Percentiles rank a stretch among this genome's conserved stretches.
Conservation (phyloP, 2,329 filamentous ascomycete genomes). For the Fusarium pseudocircinatum region DNA sequence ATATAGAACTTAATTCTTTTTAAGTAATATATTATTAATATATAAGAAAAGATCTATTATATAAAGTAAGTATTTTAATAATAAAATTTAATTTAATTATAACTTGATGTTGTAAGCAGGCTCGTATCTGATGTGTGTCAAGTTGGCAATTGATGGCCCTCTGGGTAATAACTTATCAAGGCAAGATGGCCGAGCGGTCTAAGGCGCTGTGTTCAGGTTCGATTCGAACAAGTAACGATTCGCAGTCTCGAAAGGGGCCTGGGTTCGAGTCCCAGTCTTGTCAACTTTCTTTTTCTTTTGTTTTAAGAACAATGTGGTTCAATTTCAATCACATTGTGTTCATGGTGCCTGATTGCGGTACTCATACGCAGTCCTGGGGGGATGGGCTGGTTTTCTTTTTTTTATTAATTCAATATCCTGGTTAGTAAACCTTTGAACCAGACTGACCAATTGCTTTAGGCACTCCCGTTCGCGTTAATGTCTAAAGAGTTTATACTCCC, state of each 20-base stretch:
- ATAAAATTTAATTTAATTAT: too few relatives aligned
- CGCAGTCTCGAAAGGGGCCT: too few relatives aligned
- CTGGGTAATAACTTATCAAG: neutral
- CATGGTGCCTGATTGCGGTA: neutral
- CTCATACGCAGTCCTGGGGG: neutral
- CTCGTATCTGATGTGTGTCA: fast-evolving
- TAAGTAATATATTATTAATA: too few relatives aligned
- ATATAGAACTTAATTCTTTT: neutral
- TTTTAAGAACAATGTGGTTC: neutral
- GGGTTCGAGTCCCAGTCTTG: constrained; percentile 38
- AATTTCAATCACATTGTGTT: neutral
- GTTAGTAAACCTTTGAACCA: neutral
- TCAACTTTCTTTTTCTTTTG: neutral
- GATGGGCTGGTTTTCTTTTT: neutral
- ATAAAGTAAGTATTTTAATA: too few relatives aligned
- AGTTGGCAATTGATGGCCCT: fast-evolving
- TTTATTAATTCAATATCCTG: neutral
- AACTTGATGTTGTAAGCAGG: neutral
- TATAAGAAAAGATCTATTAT: too few relatives aligned
- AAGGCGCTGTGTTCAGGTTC: constrained; percentile 40
- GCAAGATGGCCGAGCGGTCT: constrained; percentile 36
- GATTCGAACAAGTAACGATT: constrained; percentile 25
- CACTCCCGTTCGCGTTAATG: neutral
- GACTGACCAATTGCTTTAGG: neutral
- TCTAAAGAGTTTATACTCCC: neutral